phyloP scores from a whole-genome alignment of 176 grass and related monocot species.

The Triticum timopheevii region DNA sequence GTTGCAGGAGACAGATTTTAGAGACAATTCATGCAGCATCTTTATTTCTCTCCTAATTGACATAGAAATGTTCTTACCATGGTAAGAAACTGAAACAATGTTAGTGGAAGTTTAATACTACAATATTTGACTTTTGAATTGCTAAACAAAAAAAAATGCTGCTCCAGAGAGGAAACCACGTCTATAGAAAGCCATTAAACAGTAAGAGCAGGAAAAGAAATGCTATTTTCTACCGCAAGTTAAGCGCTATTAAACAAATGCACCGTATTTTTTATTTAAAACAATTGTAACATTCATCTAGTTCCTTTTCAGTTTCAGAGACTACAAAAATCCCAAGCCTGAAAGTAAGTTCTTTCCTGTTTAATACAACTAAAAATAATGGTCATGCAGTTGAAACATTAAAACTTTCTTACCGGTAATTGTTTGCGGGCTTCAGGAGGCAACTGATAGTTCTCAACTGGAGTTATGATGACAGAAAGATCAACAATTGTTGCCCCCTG shows the following conservation, averaged over 20 bases:
- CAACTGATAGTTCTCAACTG: conserved; percentile 82
- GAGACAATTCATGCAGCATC: not conserved
- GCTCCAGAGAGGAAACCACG: not conserved
- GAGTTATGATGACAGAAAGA: conserved; percentile 75
- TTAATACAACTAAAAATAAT: not conserved
- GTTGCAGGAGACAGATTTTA: not conserved
- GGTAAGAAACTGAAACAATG: not conserved
- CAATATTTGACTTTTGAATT: not conserved
- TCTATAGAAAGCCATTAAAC: not conserved
- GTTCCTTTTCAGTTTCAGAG: not conserved
- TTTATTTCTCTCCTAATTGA: not conserved
- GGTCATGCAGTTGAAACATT: not conserved
- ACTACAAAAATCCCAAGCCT: not conserved
- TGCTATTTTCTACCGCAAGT: not conserved
- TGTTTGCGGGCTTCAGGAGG: conserved; percentile 60
- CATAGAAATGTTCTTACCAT: not conserved
- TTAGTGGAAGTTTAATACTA: not conserved
- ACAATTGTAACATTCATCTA: too few species aligned
- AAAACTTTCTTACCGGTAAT: conserved; percentile 43
- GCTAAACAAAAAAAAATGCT: not conserved
- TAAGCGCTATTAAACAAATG: not conserved
- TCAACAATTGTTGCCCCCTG: conserved; percentile 94
- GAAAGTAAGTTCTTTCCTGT: not conserved
- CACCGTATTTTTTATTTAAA: too few species aligned
- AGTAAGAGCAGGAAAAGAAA: not conserved